Evolutionary conservation across 2,329 filamentous ascomycete genomes (phyloP).

Genomic region (Fusarium protoensiforme): DNA sequence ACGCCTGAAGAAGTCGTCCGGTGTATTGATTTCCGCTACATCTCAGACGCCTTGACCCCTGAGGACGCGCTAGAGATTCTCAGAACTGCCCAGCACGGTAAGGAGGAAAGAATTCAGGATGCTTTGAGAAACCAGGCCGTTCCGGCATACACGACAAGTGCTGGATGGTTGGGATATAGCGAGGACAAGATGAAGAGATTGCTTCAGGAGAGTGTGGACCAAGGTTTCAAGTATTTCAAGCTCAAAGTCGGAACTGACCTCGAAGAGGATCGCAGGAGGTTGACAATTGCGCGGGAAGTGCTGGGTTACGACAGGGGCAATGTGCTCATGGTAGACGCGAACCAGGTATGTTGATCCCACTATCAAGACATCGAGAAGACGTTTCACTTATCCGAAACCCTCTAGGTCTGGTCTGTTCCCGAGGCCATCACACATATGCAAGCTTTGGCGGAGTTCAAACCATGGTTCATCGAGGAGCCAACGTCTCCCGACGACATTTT

Average conservation of each 20-base stretch:
- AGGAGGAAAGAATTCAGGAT: constrained; percentile 77
- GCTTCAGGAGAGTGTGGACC: constrained; percentile 77
- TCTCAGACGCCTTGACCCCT: constrained; percentile 88
- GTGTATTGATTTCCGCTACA: constrained; percentile 94
- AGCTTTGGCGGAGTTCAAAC: constrained; percentile 82
- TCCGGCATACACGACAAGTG: constrained; percentile 89
- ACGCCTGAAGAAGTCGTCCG: constrained; percentile 85
- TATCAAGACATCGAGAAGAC: neutral
- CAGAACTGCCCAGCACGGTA: constrained; percentile 71
- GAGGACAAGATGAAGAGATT: constrained; percentile 86
- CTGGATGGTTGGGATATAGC: constrained; percentile 89
- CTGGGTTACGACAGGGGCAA: constrained; percentile 86
- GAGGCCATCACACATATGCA: constrained; percentile 91
- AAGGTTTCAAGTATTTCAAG: constrained; percentile 90
- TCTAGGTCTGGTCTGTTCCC: constrained; percentile 80
- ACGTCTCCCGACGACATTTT: constrained; percentile 91
- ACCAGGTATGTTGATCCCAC: constrained; percentile 69
- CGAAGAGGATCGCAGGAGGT: constrained; percentile 75
- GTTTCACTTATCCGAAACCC: neutral
- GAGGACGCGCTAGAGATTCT: constrained; percentile 83
- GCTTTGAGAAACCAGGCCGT: constrained; percentile 80
- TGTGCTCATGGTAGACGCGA: constrained; percentile 91
- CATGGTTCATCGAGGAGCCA: constrained; percentile 96
- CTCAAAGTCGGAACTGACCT: constrained; percentile 84
- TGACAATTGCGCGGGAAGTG: constrained; percentile 80